Conservation (phyloP, 257 asterid species). For the Gentiana straminea region DNA sequence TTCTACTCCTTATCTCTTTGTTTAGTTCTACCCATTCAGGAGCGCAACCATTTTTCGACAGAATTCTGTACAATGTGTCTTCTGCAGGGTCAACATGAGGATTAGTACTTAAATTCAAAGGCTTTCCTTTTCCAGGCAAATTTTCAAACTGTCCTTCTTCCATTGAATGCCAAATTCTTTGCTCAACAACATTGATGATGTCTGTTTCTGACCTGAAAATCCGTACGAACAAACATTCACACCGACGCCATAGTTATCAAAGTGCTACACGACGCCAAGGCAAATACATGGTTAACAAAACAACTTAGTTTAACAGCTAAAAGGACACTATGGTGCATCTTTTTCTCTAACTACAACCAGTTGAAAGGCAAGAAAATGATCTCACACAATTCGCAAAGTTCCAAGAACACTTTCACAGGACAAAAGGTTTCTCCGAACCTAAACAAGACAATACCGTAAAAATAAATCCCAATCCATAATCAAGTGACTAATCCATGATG, state of each 20-base stretch:
- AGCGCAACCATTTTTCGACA: conserved; percentile 72
- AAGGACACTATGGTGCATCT: too few relatives aligned
- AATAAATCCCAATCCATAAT: too few relatives aligned
- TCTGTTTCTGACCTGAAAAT: conserved; percentile 79
- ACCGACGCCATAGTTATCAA: background rate
- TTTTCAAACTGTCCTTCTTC: conserved; percentile 90
- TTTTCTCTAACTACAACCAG: too few relatives aligned
- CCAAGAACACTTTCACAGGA: too few relatives aligned
- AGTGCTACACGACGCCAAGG: too few relatives aligned
- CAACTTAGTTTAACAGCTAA: too few relatives aligned
- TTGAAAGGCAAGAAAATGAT: too few relatives aligned
- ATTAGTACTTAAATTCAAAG: conserved; percentile 59
- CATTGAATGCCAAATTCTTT: conserved; percentile 80
- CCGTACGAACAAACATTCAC: conserved; percentile 5
- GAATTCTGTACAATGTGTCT: conserved; percentile 73
- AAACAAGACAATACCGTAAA: background rate
- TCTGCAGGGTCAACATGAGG: conserved; percentile 89
- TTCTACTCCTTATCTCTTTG: conserved; percentile 54
- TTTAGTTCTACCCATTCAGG: conserved; percentile 95
- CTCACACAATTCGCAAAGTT: too few relatives aligned
- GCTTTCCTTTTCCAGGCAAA: conserved; percentile 83
- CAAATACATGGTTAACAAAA: too few relatives aligned
- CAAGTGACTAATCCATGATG: too few relatives aligned
- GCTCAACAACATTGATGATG: conserved; percentile 70
- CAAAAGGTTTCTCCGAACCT: background rate